Conservation (phyloP, 441 rosid species). For the Gossypium trilobum region DNA sequence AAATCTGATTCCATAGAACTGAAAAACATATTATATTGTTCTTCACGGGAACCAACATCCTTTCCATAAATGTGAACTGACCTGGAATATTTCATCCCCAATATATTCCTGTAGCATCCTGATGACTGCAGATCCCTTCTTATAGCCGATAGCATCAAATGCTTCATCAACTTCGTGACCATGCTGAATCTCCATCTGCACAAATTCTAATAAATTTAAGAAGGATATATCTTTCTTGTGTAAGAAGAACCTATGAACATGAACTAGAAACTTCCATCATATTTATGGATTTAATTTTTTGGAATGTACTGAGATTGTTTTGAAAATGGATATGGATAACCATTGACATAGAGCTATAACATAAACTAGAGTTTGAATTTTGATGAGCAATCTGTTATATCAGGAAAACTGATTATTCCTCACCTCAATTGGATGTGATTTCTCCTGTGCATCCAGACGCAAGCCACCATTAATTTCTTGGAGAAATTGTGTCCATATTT, state of each 20-base stretch:
- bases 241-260: not conserved
- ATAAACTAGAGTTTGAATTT: not conserved
- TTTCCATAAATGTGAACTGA: constrained; percentile 20
- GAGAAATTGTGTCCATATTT: constrained; percentile 95
- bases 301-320: not conserved
- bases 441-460: constrained; percentile 74
- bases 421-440: constrained; percentile 98
- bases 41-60: not conserved
- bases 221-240: not conserved
- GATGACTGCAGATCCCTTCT: constrained; percentile 86
- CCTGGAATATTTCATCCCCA: constrained; percentile 86
- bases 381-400: not conserved
- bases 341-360: not conserved
- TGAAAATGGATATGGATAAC: not conserved
- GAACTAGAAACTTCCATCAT: not conserved
- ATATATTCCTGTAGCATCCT: constrained; percentile 90
- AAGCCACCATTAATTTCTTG: constrained; percentile 73
- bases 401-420: not conserved
- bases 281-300: not conserved
- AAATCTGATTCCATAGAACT: not conserved
- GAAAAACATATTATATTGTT: not conserved
- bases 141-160: constrained; percentile 88
- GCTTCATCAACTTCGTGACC: constrained; percentile 79
- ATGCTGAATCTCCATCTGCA: constrained; percentile 75
- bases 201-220: not conserved